Percentiles rank a stretch among this genome's conserved stretches.
Conservation (phyloP, 2,329 filamentous ascomycete genomes). For the Grosmannia penicillata region DNA sequence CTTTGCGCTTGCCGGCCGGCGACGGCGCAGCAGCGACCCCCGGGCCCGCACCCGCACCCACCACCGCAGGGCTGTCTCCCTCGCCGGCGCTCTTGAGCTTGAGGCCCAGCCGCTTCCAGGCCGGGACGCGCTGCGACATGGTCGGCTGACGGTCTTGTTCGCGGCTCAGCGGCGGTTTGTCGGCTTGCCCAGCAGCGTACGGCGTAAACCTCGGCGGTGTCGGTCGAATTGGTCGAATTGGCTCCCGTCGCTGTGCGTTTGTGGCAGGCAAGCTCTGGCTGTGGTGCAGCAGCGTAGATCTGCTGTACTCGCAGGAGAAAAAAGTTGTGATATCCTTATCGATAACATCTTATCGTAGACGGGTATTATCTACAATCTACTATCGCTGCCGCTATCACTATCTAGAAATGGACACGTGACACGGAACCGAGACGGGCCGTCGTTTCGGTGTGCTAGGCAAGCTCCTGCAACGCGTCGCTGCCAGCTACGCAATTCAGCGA, state of each 20-base stretch:
- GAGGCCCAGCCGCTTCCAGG: slow-evolving; percentile 49
- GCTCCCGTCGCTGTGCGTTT: too few relatives aligned
- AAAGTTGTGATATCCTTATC: neutral
- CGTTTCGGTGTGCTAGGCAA: slow-evolving; percentile 16
- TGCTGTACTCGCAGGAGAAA: too few relatives aligned
- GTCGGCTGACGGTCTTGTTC: slow-evolving; percentile 16
- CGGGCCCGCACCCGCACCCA: slow-evolving; percentile 11
- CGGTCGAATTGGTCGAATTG: neutral
- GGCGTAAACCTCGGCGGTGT: too few relatives aligned
- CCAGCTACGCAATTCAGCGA: slow-evolving; percentile 10
- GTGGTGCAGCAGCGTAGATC: neutral
- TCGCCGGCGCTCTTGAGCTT: slow-evolving; percentile 35
- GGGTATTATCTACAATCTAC: too few relatives aligned
- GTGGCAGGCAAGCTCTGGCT: neutral
- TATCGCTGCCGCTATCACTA: neutral
- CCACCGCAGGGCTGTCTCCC: slow-evolving; percentile 13
- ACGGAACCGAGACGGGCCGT: neutral
- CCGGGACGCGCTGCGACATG: slow-evolving; percentile 36
- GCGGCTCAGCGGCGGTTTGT: too few relatives aligned
- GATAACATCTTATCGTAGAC: neutral
- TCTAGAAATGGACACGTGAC: neutral
- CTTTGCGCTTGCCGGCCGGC: slow-evolving; percentile 7
- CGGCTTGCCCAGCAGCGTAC: too few relatives aligned
- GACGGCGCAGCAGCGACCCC: neutral
- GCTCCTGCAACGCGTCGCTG: slow-evolving; percentile 19